These are phyloP conservation scores for Venturia effusa DNA, from an alignment of 2,329 filamentous ascomycete species.

Conservation along the genomic window DNA sequence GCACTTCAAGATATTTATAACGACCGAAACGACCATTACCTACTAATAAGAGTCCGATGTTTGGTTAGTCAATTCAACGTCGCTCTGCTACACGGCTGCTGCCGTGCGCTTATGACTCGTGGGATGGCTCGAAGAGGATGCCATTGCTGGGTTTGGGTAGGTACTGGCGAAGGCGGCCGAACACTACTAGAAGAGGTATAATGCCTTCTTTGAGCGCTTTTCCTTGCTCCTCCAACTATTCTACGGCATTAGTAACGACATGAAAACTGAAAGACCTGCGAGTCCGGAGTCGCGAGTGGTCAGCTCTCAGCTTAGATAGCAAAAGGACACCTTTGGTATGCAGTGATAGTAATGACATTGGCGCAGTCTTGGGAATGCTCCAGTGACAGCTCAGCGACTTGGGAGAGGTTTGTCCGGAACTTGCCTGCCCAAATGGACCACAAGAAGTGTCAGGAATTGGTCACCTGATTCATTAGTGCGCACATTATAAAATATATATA, in stretches of 20 bases:
- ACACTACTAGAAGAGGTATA: background rate
- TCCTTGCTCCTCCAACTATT: background rate
- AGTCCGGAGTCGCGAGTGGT: background rate
- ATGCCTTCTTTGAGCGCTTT: background rate
- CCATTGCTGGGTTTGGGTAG: background rate
- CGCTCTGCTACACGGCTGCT: background rate
- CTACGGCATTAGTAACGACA: background rate
- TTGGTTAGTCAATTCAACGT: background rate
- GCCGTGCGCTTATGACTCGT: conserved; percentile 3
- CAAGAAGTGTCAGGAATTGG: no score
- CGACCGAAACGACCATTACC: background rate
- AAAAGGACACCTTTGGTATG: no score
- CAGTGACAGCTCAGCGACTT: background rate
- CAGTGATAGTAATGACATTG: background rate
- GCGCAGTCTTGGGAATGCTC: background rate
- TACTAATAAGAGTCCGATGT: background rate
- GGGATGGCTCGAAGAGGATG: background rate
- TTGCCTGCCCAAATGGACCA: no score
- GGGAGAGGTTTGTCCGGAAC: background rate
- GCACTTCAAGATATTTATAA: background rate
- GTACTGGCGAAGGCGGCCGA: background rate
- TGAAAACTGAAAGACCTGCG: no score
- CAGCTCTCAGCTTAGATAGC: background rate
- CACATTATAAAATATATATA: no score
- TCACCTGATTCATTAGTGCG: no score